phyloP scores from a whole-genome alignment of 208 protist genomes.

The Trypanosoma scelopori region DNA sequence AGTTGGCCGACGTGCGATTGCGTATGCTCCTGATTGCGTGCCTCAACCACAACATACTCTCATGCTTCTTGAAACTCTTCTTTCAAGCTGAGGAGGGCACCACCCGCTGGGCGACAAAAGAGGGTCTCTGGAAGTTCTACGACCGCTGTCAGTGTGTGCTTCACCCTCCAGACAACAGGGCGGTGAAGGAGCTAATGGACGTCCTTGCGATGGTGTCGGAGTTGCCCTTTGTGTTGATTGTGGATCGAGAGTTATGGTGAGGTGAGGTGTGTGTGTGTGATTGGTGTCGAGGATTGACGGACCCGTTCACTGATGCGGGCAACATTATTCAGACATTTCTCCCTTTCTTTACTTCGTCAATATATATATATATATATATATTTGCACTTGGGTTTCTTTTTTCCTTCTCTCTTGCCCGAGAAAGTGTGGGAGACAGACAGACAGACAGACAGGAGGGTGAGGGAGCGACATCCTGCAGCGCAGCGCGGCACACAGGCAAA shows the following conservation, averaged over 20 bases:
- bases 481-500: too few relatives aligned
- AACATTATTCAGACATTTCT: neutral
- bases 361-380: conserved; percentile 3
- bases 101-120: conserved; percentile 19
- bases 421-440: too few relatives aligned
- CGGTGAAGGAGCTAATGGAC: conserved; percentile 29
- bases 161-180: conserved; percentile 23
- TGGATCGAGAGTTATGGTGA: conserved; percentile 46
- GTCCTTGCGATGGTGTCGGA: conserved; percentile 37
- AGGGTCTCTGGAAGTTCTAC: conserved; percentile 48
- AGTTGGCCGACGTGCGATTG: conserved; percentile 33
- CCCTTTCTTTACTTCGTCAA: neutral
- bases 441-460: too few relatives aligned
- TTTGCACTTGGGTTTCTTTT: conserved; percentile 1
- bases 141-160: conserved; percentile 30
- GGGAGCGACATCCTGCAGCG: too few relatives aligned
- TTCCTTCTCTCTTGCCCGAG: neutral
- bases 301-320: neutral
- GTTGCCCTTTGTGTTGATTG: conserved; percentile 42
- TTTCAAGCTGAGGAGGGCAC: conserved; percentile 27
- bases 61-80: conserved; percentile 32
- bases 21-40: conserved; percentile 53
- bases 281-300: neutral
- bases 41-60: conserved; percentile 47
- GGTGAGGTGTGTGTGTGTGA: neutral